Base-by-base conservation (phyloP, 805 yeast species). In the Vanderwaltozyma yarrowii region DNA sequence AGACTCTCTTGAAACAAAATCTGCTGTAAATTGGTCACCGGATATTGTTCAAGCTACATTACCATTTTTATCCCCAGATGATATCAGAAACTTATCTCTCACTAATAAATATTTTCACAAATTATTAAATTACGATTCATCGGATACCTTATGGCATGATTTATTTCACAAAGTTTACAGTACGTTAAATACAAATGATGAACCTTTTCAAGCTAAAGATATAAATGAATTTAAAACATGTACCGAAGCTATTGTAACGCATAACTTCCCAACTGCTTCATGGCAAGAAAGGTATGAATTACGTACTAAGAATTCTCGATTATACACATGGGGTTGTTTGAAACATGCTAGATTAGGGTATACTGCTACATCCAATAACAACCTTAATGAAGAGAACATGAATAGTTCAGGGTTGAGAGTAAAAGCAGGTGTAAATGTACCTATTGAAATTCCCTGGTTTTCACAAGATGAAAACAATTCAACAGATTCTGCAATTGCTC, bases 281-380 rank as follows among this genome's bases (percentile, higher is more conserved):
- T 59, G 64, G 64, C 47, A 45, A 9, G 45, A 51, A n/a, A 31
- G 53, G 7, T 59, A 48, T 40, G 37, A 47, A 5, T 14, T 45
- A 14, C 40, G 64, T 20, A 34, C 51, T 3, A 35, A 42, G 8
- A 37, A 49, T 11, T 45, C 56, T 5, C 37, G 40, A n/a, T 28
- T 59, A 3, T 53, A 52, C 32, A 54, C 62, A 1, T 59, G 64
- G 64, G 64, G 64, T 1, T 54, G 58, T 28, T 31, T 54, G 7
- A 54, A 49, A 33, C 58, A 58, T 36, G 56, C 56, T 15, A 44
- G 64, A 30, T 39, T 59, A 14, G 64, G 64, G 2, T 59, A 46
- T 31, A 55, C 58, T 2, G 46, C 49, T 2, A 30, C 37, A 1
- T 52, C 61, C 3, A 51, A 56, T 32, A 33, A 32, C 6, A 21